These are phyloP conservation scores for Leucaena leucocephala DNA, from an alignment of 306 rosid genomes.

Conservation along the genomic window DNA sequence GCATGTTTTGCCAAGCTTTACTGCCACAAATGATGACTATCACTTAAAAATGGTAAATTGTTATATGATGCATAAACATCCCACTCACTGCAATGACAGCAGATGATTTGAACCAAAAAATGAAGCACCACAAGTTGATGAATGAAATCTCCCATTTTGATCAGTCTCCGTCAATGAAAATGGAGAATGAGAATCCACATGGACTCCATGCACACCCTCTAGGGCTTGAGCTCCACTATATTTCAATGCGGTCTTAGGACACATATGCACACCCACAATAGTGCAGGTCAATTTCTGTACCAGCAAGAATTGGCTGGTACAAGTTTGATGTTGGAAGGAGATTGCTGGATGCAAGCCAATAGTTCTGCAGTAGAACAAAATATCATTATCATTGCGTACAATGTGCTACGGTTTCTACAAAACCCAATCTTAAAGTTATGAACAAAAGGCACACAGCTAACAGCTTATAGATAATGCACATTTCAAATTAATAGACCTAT, in stretches of 20 bases:
- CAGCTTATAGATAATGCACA: background rate
- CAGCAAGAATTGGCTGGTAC: slow-evolving; percentile 82
- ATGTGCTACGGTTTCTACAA: slow-evolving; percentile 1
- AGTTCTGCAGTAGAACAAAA: slow-evolving; percentile 37
- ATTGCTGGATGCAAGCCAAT: slow-evolving; percentile 38
- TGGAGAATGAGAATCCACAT: slow-evolving; percentile 60
- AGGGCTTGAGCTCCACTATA: slow-evolving; percentile 69
- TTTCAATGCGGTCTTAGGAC: slow-evolving; percentile 44
- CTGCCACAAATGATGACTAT: slow-evolving; percentile 4
- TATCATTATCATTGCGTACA: slow-evolving; percentile 19
- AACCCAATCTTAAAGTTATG: background rate
- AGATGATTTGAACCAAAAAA: slow-evolving; percentile 55
- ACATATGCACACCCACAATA: slow-evolving; percentile 47
- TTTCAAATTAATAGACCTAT: slow-evolving; percentile 3
- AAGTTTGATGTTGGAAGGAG: slow-evolving; percentile 33
- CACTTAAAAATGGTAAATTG: slow-evolving; percentile 9
- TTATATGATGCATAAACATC: slow-evolving; percentile 13
- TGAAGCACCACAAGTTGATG: slow-evolving; percentile 47
- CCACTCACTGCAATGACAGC: slow-evolving; percentile 82
- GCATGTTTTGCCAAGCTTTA: background rate
- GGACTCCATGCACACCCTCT: slow-evolving; percentile 80
- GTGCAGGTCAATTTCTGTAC: slow-evolving; percentile 46
- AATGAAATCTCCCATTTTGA: slow-evolving; percentile 48
- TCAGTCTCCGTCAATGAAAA: slow-evolving; percentile 55
- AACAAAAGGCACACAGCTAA: background rate